Conservation (phyloP, 2,329 filamentous ascomycete genomes). For the Gnomoniopsis smithogilvyi region DNA sequence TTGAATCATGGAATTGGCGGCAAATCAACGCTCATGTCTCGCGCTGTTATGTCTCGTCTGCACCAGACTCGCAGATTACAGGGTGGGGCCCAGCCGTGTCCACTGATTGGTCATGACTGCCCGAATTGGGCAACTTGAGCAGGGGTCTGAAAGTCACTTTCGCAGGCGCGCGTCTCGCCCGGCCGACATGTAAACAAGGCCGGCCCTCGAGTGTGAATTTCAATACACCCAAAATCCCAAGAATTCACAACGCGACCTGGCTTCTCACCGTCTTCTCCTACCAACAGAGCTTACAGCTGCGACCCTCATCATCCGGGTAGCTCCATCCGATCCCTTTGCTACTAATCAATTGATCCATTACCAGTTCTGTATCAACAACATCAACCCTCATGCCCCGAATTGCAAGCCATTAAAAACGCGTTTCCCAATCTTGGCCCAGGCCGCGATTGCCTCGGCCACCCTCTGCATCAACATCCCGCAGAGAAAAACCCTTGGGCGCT, state of each 20-base stretch:
- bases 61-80: neutral
- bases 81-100: neutral
- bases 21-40: neutral
- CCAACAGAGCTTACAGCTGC: constrained; percentile 14
- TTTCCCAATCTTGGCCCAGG: neutral
- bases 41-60: neutral
- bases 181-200: constrained; percentile 14
- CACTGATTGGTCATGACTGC: constrained; percentile 13
- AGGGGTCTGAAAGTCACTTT: constrained; percentile 3
- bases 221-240: neutral
- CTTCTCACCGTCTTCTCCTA: neutral
- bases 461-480: neutral
- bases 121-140: neutral
- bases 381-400: neutral
- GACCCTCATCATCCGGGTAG: constrained; percentile 2
- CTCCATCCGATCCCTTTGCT: neutral
- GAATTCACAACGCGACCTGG: constrained; percentile 12
- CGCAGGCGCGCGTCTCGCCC: constrained; percentile 10
- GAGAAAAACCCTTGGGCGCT: neutral
- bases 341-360: constrained; percentile 8
- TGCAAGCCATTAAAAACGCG: constrained; percentile 12
- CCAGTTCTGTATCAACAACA: constrained; percentile 9
- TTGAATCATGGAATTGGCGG: too few species aligned
- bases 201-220: neutral
- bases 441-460: neutral